These are phyloP conservation scores for Rhizopus stolonifer DNA, from an alignment of 371 early-diverging fungal species.

Conservation along the genomic window DNA sequence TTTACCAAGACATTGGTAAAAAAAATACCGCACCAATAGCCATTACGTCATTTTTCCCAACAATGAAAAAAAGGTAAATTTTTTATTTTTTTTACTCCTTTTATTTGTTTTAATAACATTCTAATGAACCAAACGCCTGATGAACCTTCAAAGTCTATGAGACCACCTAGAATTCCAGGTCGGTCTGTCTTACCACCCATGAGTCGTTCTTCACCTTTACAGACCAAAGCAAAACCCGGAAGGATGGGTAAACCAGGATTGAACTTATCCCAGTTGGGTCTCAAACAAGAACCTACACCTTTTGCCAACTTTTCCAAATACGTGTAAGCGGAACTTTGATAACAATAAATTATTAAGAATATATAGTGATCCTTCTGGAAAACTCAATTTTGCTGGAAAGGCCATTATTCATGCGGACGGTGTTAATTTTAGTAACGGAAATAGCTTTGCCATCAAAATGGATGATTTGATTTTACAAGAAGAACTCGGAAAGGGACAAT, in stretches of 20 bases:
- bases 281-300: slow-evolving; percentile 51
- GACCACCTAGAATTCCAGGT: slow-evolving; percentile 19
- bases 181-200: slow-evolving; percentile 47
- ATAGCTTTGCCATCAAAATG: slow-evolving; percentile 87
- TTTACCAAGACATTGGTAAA: too few relatives aligned
- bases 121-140: too few relatives aligned
- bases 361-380: slow-evolving; percentile 82
- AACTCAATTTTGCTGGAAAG: slow-evolving; percentile 89
- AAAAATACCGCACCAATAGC: too few relatives aligned
- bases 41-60: too few relatives aligned
- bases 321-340: slow-evolving; percentile 47
- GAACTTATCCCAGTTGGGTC: slow-evolving; percentile 42
- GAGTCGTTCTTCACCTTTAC: slow-evolving; percentile 25
- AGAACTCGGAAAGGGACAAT: slow-evolving; percentile 90
- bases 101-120: too few relatives aligned
- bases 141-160: slow-evolving; percentile 2
- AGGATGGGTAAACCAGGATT: slow-evolving; percentile 36
- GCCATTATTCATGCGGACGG: slow-evolving; percentile 89
- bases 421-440: slow-evolving; percentile 88
- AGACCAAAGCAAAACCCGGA: slow-evolving; percentile 1
- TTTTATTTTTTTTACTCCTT: too few relatives aligned
- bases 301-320: slow-evolving; percentile 73
- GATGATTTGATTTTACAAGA: slow-evolving; percentile 75
- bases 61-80: too few relatives aligned
- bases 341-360: background rate